Base-by-base conservation (phyloP, 2,329 filamentous ascomycete species). In the Ophiocordyceps camponoti-rufipedis region DNA sequence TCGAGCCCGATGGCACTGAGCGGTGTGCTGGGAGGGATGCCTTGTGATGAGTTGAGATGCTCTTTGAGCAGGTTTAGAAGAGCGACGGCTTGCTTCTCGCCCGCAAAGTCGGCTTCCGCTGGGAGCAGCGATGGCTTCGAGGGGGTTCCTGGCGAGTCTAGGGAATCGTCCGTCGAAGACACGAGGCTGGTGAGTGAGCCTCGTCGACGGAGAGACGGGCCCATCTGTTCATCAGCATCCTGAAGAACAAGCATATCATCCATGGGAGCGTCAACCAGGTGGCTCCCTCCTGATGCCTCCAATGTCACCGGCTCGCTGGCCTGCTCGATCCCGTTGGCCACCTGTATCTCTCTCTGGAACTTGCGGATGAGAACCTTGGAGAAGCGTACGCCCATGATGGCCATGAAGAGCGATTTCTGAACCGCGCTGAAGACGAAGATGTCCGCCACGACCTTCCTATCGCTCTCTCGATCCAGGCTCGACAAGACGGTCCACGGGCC, bases 401-500 rank as follows among this genome's bases (percentile, higher is more conserved):
- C 29, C 8, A 45, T n/a, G 29, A 16, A 45, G 4, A 45, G 44
- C 18, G 38, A 19, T 9, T 41, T 45, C 7, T 45, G 35, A 16
- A 3, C 8, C 9, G 44, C 39, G n/a, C 9, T 41, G n/a, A 45
- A 45, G 16, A 45, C 44, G 16, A 31, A 42, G 1, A 45, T 41
- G 29, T 45, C 44, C 13, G 38, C 32, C 8, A 41, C 5, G 11
- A 41, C n/a, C 1, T 29, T 28, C 29, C 31, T 45, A 13, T 33
- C 29, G 9, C 32, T 23, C 13, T 45, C 44, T 10, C 18, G 38
- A 28, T 45, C 28, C 6, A 41, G 13, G 39, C 38, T 41, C 7
- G 44, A 45, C 5, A 45, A n/a, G 4, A 45, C 44, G 6, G 28
- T 41, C 44, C 44, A 45, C n/a, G 38, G 44, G 12, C 38, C 44